Evolutionary conservation across 1,284 basidiomycete genomes (phyloP), one percentile per base, ranked within the genome.

Genomic region (Trichosporon faecale): DNA sequence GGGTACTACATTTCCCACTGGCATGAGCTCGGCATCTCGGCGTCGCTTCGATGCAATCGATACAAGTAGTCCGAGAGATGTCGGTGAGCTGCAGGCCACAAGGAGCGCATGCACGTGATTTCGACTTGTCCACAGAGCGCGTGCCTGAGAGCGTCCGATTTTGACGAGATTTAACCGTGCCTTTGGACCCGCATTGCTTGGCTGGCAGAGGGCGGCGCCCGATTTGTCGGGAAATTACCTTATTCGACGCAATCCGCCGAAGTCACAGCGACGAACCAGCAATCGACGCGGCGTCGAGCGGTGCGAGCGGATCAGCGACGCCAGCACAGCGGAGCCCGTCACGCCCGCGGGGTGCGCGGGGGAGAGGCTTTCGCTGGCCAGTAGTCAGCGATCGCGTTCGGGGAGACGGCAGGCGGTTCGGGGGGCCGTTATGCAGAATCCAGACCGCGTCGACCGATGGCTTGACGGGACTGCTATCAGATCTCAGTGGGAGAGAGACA

Each of bases 341-440:
- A 31, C 27, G 57, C 57, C 57, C 57, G 57, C 57, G 57, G 57
- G 57, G 57, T 61, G 29, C 57, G 57, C 57, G 57, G 57, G 57
- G 57, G 8, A 61, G 16, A 11, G 3, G 12, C 40, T 44, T 14
- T 14, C 12, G 6, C 3, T 3, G 18, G 21, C 21, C 18, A 46
- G 16, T 46, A 6, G 16, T 21, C 2, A 21, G 44, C 18, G 21
- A 46, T 46, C 18, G 44, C 44, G 44, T 46, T 46, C 44, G 44
- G 44, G 44, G 44, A 21, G 21, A 52, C n/a, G 49, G 49, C 49
- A 18, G 49, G 18, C 8, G 16, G 4, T n/a, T 18, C 40, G 40
- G 40, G 40, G 18, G 5, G 40, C 40, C 52, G 23, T 12, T 37
- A 14, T 37, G 27, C 14, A 25, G n/a, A n/a, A 29, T 57, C 52